Base-by-base conservation (phyloP, 1,284 basidiomycete species). In the Ceratobasidium theobromae region DNA sequence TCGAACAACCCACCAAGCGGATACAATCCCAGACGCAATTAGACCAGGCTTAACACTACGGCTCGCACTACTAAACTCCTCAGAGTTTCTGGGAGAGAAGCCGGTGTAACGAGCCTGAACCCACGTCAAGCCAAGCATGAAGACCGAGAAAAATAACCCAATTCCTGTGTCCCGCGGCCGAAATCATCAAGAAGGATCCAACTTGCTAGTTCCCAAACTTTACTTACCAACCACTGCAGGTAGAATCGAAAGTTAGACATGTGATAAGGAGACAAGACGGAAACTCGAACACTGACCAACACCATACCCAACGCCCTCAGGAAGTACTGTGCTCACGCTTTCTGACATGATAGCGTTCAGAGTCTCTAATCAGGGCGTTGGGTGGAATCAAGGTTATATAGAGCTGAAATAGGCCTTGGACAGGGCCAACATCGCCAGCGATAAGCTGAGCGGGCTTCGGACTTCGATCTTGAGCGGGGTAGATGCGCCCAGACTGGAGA, bases 11-110 rank as follows among this genome's bases (percentile, higher is more conserved):
- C 55, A 51, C 88, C 88, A 90, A 9, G 89, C 87, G 21, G 86
- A 87, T 18, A 95, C 91, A 69, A 96, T 94, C 5, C 93, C 93
- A 9, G 91, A 85, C 0, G 93, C 94, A 67, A 96, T 94, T 45
- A 97, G 80, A 5, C 93, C 94, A 1, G 94, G 92, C 71, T 94
- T 94, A 53, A 94, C 84, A 68, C 86, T 89, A 33, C 87, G 79
- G 2, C 87, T 89, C 1, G 93, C 93, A 65, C 86, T 89, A 70
- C 86, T 90, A 76, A 94, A 95, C 74, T 95, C 93, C 66, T 78
- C 75, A 0, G 77, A 72, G 5, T 72, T 74, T 16, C 71, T 66
- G n/a, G 87, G 87, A 3, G 86, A 88, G 75, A 86, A 87, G 0
- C 84, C 79, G 0, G 89, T 91, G 72, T 91, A 90, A 41, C 88